phyloP scores from a whole-genome alignment of 495 filamentous ascomycete species.

The Neurospora sp. region DNA sequence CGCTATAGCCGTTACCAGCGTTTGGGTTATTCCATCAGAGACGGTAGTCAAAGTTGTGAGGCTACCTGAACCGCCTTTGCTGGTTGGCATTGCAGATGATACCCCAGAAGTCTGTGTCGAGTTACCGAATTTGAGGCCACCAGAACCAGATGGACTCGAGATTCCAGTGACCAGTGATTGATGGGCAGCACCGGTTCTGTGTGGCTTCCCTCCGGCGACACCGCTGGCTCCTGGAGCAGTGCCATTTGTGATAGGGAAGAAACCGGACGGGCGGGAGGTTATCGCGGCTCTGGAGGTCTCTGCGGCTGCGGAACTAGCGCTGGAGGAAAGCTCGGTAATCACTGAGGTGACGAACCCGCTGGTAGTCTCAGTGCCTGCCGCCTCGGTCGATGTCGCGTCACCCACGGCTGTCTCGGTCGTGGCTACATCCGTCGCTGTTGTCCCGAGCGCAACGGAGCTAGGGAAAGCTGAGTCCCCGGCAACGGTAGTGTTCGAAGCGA shows the following conservation, averaged over 20 bases:
- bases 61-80: background rate
- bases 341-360: background rate
- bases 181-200: background rate
- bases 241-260: background rate
- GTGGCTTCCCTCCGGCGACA: background rate
- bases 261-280: background rate
- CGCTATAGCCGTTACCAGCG: background rate
- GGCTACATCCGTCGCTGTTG: background rate
- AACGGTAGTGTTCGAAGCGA: background rate
- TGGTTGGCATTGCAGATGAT: background rate
- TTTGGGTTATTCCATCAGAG: conserved; percentile 1
- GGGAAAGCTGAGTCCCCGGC: background rate
- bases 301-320: background rate
- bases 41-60: conserved; percentile 3
- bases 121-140: background rate
- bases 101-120: background rate
- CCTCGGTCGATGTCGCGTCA: background rate
- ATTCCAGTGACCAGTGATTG: background rate
- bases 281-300: background rate
- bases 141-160: background rate
- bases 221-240: background rate
- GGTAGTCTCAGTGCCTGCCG: background rate
- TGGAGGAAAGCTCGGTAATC: background rate
- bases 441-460: background rate
- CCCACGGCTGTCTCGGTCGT: background rate